Evolutionary conservation across 1,284 basidiomycete species (phyloP), one percentile per base, ranked within the genome.

Genomic region (Exobasidium rhododendri): DNA sequence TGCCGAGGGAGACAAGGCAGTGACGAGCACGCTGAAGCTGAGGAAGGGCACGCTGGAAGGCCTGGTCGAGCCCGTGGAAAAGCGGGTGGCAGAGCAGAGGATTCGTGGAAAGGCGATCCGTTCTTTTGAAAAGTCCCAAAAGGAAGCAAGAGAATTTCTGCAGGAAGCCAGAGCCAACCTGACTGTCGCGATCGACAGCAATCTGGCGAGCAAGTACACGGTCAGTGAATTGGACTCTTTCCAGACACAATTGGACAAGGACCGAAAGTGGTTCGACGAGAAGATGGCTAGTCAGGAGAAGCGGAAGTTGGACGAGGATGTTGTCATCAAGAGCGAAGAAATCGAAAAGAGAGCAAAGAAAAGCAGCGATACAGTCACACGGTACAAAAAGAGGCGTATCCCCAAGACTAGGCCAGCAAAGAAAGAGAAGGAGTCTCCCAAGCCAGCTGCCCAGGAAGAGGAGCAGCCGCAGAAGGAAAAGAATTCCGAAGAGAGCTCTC

Each of bases 31-130:
- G n/a, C 64, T 78, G 47, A 67, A 70, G 46, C 62, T 70, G 51
- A 71, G 69, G 58, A 64, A 64, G 55, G 84, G 85, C 92, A 74
- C 81, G 89, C 85, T 22, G 14, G 32, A 32, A 81, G 82, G 83
- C 46, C 81, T 94, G 63, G 92, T 97, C 79, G 83, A 84, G 50
- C 91, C 92, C 1, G 87, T 97, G 62, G 85, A 90, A 49, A 85
- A 88, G 74, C 89, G 96, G 11, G 90, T 94, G 81, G 85, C 86
- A 77, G 93, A 98, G 81, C 88, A 89, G 59, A 86, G 89, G 69
- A 86, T 87, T 20, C 82, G 85, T 4, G 70, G 90, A 84, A 84
- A 88, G 84, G 81, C 83, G 0, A 72, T 84, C 47, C 65, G 85
- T 82, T 78, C 88, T 83, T 70, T 88, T 87, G 77, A 91, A 86